Evolutionary conservation across 345 rosid species (phyloP), one percentile per base, ranked within the genome.

Genomic region (Lepidium aucheri): DNA sequence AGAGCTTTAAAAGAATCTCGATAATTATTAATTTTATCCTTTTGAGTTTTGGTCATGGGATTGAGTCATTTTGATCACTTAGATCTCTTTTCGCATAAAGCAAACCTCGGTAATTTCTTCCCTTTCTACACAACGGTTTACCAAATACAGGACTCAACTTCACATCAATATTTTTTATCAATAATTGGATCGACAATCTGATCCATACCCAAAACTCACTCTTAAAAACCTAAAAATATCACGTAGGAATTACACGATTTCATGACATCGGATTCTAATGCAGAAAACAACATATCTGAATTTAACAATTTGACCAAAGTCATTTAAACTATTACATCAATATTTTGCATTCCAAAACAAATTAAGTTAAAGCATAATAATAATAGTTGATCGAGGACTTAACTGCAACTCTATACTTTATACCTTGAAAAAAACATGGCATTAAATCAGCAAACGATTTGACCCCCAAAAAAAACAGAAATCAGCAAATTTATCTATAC

Each of bases 241-340:
- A 24, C 4, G 26, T 3, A 3, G 4, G 4, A 24, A 24, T 24
- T 24, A 24, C 4, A 4, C 26, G 26, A 24, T 24, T 24, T 90
- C 77, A 72, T 78, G 0, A 91, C 75, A 66, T 90, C 78, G 82
- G 90, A 72, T 93, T 87, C 97, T 93, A 79, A 24, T 24, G 22
- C 22, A 65, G 50, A 53, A 58, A 20, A 40, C 2, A 34, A 17
- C 8, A 60, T 3, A 10, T 53, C 3, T 4, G 3, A 22, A 44
- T 24, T 20, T 32, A 53, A 55, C 18, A 10, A 44, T 40, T 33
- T 12, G 2, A 32, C n/a, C 3, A 5, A 26, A 32, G 7, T 20
- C 22, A 3, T 20, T 20, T 20, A 20, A 20, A 20, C 1, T 20
- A 20, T 1, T 20, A 20, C 22, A 20, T 20, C 22, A 20, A n/a